These are phyloP conservation scores for Lentinus brumalis DNA, from an alignment of 768 basidiomycete genomes.

Conservation along the genomic window DNA sequence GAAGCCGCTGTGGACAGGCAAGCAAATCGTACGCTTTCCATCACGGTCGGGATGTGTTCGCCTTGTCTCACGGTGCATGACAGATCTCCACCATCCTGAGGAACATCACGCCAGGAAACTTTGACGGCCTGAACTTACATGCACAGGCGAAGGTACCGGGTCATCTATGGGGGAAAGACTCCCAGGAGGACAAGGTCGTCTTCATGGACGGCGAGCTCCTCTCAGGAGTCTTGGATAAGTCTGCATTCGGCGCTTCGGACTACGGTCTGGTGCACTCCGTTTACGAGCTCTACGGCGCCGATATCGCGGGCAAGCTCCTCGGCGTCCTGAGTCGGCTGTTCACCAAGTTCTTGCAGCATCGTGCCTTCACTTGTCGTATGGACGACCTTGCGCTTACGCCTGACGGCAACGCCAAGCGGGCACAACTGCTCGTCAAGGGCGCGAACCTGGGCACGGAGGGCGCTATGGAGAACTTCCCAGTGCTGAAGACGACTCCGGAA, in stretches of 20 bases:
- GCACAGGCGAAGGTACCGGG: constrained; percentile 91
- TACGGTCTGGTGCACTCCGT: constrained; percentile 97
- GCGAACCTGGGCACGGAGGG: constrained; percentile 79
- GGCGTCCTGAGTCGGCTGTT: constrained; percentile 92
- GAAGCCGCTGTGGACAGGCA: constrained; percentile 92
- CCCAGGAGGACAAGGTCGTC: constrained; percentile 80
- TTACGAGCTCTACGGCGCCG: constrained; percentile 92
- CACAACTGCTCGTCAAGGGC: constrained; percentile 65
- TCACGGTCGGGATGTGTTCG: background rate
- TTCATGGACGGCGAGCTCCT: constrained; percentile 94
- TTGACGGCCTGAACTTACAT: constrained; percentile 80
- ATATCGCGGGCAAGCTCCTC: constrained; percentile 85
- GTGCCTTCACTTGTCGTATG: constrained; percentile 98
- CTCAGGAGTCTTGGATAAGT: constrained; percentile 94
- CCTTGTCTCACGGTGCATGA: background rate
- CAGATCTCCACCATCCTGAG: constrained; percentile 93
- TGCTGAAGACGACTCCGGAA: constrained; percentile 52
- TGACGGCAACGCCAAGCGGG: constrained; percentile 72
- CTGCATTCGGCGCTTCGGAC: constrained; percentile 94
- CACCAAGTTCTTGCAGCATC: constrained; percentile 95
- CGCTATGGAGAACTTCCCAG: constrained; percentile 89
- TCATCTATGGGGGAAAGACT: constrained; percentile 79
- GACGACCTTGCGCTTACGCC: constrained; percentile 92
- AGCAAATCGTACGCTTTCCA: constrained; percentile 75
- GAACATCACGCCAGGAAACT: constrained; percentile 83